Base-by-base conservation (phyloP, 345 rosid species). In the Viola odorata region DNA sequence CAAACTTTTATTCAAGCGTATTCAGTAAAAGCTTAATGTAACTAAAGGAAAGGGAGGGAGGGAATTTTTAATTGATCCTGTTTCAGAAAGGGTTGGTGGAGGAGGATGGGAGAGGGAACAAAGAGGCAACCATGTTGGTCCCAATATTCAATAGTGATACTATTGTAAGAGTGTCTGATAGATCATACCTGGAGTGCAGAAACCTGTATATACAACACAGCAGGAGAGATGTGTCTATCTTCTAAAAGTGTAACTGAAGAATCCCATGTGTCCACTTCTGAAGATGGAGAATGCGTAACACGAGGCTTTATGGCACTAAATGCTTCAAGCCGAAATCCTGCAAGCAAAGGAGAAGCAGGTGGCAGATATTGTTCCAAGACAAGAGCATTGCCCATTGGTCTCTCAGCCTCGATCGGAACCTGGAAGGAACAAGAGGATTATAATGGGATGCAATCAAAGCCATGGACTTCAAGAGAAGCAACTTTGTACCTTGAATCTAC, bases 281-380 rank as follows among this genome's bases (percentile, higher is more conserved):
- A 83, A 73, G 85, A 79, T 16, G 99, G 91, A 11, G 96, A 86
- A 75, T 90, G 97, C 54, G 84, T 76, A 16, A 90, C 78, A 61
- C 91, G 81, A 54, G 95, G 96, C 73, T 78, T 80, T 72, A 94
- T 90, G 55, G 85, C 92, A 63, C 60, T 63, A 58, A 94, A 88
- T 38, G 95, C 86, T 56, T 94, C 99, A 52, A 94, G 64, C 49
- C 97, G 97, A 61, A 94, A 90, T 49, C 99, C 97, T 45, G 82
- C 83, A 44, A 85, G 78, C 64, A 61, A 55, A 66, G 99, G 99
- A 53, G 97, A 90, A 64, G 76, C 76, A 48, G 96, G 91, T 70
- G 88, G 86, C 47, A 88, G 68, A 78, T 81, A 77, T 64, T 83
- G 91, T 78, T 94, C 99, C 80, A 94, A 63, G 69, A 71, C 68